Percentiles rank a stretch among this genome's conserved stretches.
Conservation (phyloP, 306 rosid genomes). For the Cucurbita pepo region DNA sequence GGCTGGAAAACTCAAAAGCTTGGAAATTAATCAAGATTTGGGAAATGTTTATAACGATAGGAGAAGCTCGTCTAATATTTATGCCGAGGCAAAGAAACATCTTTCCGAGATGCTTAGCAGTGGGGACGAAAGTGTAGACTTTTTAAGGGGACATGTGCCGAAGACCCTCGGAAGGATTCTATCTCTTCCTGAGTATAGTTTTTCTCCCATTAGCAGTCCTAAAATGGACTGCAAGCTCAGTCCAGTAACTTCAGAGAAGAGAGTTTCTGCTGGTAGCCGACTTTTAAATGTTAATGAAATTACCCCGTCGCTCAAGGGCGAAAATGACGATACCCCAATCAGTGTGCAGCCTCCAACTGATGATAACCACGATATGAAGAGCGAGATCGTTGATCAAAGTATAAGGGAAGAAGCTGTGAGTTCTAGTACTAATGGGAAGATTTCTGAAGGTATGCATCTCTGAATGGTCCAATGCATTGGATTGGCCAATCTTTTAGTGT, state of each 20-base stretch:
- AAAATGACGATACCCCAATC: conserved; percentile 10
- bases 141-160: conserved; percentile 40
- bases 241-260: conserved; percentile 43
- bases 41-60: conserved; percentile 30
- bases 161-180: conserved; percentile 76
- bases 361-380: conserved; percentile 15
- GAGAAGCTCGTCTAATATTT: conserved; percentile 46
- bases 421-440: conserved; percentile 24
- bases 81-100: conserved; percentile 77
- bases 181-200: conserved; percentile 67
- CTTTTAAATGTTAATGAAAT: conserved; percentile 24
- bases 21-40: conserved; percentile 23
- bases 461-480: not conserved
- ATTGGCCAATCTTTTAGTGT: not conserved
- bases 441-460: conserved; percentile 42
- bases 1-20: conserved; percentile 37
- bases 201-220: conserved; percentile 69
- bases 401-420: conserved; percentile 17
- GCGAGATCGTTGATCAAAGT: conserved; percentile 11
- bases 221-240: conserved; percentile 55
- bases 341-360: conserved; percentile 26
- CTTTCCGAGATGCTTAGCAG: conserved; percentile 44
- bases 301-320: conserved; percentile 20
- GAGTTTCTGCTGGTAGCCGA: conserved; percentile 26
- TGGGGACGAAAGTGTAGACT: conserved; percentile 43